These are phyloP conservation scores for Delphinella strobiligena DNA, from an alignment of 2,329 filamentous ascomycete species.

Conservation along the genomic window DNA sequence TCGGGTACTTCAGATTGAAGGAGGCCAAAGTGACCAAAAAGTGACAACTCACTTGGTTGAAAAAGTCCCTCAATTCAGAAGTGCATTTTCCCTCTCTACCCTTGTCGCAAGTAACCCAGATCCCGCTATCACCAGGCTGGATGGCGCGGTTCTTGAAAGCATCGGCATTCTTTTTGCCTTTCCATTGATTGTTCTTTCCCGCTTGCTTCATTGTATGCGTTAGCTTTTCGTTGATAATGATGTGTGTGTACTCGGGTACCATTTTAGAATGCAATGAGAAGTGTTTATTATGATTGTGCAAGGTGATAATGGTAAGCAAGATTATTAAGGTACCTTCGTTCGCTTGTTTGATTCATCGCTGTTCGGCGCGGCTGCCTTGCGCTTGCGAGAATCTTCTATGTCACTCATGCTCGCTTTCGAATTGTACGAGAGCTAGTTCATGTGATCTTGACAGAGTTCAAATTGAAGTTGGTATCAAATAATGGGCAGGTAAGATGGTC, in stretches of 20 bases:
- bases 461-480: too few relatives aligned
- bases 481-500: too few relatives aligned
- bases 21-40: too few relatives aligned
- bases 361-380: constrained; percentile 8
- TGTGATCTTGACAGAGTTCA: too few relatives aligned
- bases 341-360: constrained; percentile 7
- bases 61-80: constrained; percentile 52
- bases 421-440: too few relatives aligned
- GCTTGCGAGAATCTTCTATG: too few relatives aligned
- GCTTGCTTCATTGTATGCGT: constrained; percentile 4
- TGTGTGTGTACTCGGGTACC: background rate
- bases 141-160: constrained; percentile 24
- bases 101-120: constrained; percentile 68
- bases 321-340: constrained; percentile 8
- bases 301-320: too few relatives aligned
- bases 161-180: constrained; percentile 2
- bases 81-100: constrained; percentile 60
- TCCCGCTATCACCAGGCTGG: constrained; percentile 57
- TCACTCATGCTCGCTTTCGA: too few relatives aligned
- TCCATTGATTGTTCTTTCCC: constrained; percentile 6
- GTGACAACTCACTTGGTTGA: constrained; percentile 36
- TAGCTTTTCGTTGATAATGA: background rate
- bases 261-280: background rate
- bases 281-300: constrained; percentile 1
- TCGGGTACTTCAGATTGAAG: background rate